A percentile compares a stretch with the other conserved stretches of the same genome.
phyloP scores from a whole-genome alignment of 2,329 filamentous ascomycete species.

The Colletotrichum somersetense region DNA sequence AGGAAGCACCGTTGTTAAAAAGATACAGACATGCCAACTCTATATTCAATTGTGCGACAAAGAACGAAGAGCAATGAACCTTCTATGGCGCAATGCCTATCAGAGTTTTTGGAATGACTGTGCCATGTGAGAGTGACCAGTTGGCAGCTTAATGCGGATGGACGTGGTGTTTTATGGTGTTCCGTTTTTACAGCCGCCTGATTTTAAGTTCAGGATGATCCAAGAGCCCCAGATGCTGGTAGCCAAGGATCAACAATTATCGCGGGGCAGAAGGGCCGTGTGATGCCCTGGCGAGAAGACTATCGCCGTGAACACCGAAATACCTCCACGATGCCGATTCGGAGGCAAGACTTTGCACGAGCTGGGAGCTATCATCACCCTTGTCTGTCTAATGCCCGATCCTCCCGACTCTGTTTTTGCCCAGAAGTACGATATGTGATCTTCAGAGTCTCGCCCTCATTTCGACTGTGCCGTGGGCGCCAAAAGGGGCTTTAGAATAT shows the following conservation, averaged over 20 bases:
- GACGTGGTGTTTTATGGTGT: background rate
- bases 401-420: background rate
- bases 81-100: background rate
- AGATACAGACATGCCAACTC: background rate
- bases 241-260: background rate
- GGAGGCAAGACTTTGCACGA: background rate
- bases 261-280: slow-evolving; percentile 12
- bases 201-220: background rate
- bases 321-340: background rate
- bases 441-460: background rate
- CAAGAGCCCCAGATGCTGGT: background rate
- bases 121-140: background rate
- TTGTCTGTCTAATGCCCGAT: background rate
- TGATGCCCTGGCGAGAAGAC: background rate
- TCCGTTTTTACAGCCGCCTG: background rate
- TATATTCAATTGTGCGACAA: background rate
- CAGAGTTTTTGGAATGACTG: slow-evolving; percentile 6
- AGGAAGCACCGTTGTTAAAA: accelerated
- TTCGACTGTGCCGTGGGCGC: background rate
- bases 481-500: background rate
- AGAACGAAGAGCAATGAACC: too few species aligned
- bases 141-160: background rate
- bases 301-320: slow-evolving; percentile 17
- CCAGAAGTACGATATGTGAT: background rate
- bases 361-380: background rate